Conservation (phyloP, 2,329 filamentous ascomycete genomes). For the Metarhizium anisopliae region DNA sequence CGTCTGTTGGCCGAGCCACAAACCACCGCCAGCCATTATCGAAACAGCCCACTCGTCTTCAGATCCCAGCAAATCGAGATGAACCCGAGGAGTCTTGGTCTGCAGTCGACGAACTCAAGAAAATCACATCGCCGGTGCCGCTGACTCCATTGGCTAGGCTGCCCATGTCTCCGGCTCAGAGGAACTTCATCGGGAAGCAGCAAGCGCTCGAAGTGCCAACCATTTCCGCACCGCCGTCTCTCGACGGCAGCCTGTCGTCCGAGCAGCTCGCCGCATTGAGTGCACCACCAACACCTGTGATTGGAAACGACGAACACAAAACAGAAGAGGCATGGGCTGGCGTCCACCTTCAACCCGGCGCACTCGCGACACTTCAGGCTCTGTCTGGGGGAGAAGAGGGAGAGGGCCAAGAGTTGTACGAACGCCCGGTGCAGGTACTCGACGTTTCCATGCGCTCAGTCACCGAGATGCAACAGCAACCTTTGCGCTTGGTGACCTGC, state of each 20-base stretch:
- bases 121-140: conserved; percentile 48
- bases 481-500: conserved; percentile 39
- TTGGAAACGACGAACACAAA: conserved; percentile 45
- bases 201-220: conserved; percentile 60
- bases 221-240: conserved; percentile 72
- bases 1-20: conserved; percentile 27
- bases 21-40: conserved; percentile 20
- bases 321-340: conserved; percentile 60
- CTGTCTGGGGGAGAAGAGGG: conserved; percentile 51
- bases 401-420: conserved; percentile 40
- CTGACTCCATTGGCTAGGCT: conserved; percentile 59
- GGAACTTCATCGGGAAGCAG: conserved; percentile 59
- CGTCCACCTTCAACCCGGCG: conserved; percentile 67
- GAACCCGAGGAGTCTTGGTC: conserved; percentile 32
- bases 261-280: conserved; percentile 80
- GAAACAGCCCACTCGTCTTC: conserved; percentile 33
- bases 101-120: conserved; percentile 34
- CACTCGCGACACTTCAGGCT: conserved; percentile 71
- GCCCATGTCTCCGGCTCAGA: conserved; percentile 65
- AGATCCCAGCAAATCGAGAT: conserved; percentile 38
- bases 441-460: conserved; percentile 31
- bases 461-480: conserved; percentile 41
- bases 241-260: conserved; percentile 81
- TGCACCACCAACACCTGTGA: conserved; percentile 74
- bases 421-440: conserved; percentile 31